Evolutionary conservation across 768 basidiomycete genomes (phyloP), one percentile per base, ranked within the genome.

Genomic region (Tulasnella sp.): DNA sequence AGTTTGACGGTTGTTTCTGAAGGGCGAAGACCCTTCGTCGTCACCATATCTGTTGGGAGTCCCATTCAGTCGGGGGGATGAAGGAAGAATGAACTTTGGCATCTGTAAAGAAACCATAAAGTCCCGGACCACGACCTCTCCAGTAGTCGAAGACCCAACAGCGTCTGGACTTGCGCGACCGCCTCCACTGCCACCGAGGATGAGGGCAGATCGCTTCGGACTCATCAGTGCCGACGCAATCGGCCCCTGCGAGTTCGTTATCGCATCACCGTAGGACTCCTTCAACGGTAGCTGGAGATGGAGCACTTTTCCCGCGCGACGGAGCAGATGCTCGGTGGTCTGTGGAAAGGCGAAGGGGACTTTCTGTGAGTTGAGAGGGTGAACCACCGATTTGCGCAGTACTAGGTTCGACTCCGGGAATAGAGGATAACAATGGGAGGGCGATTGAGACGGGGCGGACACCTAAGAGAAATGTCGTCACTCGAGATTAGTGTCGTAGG

Each of bases 221-320:
- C 29, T 43, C 41, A 42, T 12, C 27, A 38, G 2, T 12, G 52
- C 44, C 29, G 24, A 24, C 41, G 34, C 3, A 42, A 24, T 56
- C 17, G 29, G 29, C 27, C 22, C 19, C 10, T 22, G 50, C 22
- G 24, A 22, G 4, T 25, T 51, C 4, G 45, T 46, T 19, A 59
- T 25, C 15, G 57, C 57, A 11, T 51, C 57, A 24, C 29, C 27
- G 31, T 59, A 59, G 49, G 48, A 59, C 49, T 51, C 49, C 15
- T 59, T 46, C n/a, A 51, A 24, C 9, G 48, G 22, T 11, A 25
- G 10, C n/a, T 25, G 27, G 25, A 59, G 57, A 4, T 42, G n/a
- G 12, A 59, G 48, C 21, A 38, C 48, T 29, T 46, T 30, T 17
- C 21, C 25, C n/a, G 57, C 57, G 21, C 57, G 25, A 15, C 27